Conservation (phyloP, 2,329 filamentous ascomycete species). For the Trichoderma pleuroti region DNA sequence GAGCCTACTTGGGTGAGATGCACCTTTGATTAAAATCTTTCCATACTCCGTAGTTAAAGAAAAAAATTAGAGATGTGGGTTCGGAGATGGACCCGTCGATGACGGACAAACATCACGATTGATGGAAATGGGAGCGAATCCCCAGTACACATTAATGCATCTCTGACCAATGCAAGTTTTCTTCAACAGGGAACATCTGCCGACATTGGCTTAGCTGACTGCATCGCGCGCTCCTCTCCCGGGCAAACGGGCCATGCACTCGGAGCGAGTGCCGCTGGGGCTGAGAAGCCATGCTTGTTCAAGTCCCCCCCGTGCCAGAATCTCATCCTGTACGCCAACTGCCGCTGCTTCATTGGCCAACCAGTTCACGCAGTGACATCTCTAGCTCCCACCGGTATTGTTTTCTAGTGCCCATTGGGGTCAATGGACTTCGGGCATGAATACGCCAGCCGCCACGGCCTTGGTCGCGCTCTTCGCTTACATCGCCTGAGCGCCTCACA, state of each 20-base stretch:
- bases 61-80: background rate
- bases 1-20: too few species aligned
- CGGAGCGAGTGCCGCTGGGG: background rate
- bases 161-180: background rate
- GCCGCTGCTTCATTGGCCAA: background rate
- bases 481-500: background rate
- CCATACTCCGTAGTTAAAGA: too few species aligned
- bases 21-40: too few species aligned
- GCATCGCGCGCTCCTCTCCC: background rate
- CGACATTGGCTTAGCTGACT: background rate
- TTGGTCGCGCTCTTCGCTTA: background rate
- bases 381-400: background rate
- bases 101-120: background rate
- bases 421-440: background rate
- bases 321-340: background rate
- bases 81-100: background rate
- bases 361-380: background rate
- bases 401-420: background rate
- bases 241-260: background rate
- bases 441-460: background rate
- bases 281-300: too few species aligned
- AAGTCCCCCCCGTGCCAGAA: background rate
- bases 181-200: background rate
- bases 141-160: background rate
- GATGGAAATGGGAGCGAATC: background rate